These are phyloP conservation scores for Gnetum montanum DNA, from an alignment of 75 land plant genomes.

Conservation along the genomic window DNA sequence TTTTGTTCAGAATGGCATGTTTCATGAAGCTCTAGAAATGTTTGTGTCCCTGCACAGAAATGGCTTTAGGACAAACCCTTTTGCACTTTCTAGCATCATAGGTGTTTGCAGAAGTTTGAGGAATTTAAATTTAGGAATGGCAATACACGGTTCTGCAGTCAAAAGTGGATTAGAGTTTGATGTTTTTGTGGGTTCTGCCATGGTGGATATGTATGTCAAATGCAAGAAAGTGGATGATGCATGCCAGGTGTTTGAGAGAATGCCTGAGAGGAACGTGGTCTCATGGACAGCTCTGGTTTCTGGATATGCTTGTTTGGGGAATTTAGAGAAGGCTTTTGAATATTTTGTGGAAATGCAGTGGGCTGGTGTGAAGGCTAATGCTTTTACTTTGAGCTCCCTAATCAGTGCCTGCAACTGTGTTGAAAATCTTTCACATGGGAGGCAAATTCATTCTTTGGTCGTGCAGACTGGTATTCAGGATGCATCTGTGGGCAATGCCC, in stretches of 20 bases:
- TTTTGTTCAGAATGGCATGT: conserved; percentile 26
- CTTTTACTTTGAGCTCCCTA: conserved; percentile 22
- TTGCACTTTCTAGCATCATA: conserved; percentile 36
- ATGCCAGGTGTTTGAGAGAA: conserved; percentile 13
- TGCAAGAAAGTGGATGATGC: conserved; percentile 17
- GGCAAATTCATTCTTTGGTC: conserved; percentile 28
- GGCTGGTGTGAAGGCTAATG: conserved; percentile 10
- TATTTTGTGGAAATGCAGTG: conserved; percentile 13
- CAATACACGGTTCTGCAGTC: conserved; percentile 24
- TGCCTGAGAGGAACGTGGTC: conserved; percentile 24
- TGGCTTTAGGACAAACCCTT: conserved; percentile 28
- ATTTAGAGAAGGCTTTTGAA: conserved; percentile 12
- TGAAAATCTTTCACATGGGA: conserved; percentile 24
- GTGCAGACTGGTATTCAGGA: conserved; percentile 23
- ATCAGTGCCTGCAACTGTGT: conserved; percentile 28
- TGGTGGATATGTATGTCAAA: conserved; percentile 31
- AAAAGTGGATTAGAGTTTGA: conserved; percentile 24
- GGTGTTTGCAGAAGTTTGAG: conserved; percentile 18
- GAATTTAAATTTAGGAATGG: conserved; percentile 19
- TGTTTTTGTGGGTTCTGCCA: conserved; percentile 19
- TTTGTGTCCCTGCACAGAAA: conserved; percentile 31
- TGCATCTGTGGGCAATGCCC: conserved; percentile 4
- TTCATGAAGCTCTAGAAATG: conserved; percentile 20
- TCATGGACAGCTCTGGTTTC: conserved; percentile 25
- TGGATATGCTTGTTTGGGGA: conserved; percentile 22